phyloP scores from a whole-genome alignment of 1,139 yeast species.

The Diutina sp. region DNA sequence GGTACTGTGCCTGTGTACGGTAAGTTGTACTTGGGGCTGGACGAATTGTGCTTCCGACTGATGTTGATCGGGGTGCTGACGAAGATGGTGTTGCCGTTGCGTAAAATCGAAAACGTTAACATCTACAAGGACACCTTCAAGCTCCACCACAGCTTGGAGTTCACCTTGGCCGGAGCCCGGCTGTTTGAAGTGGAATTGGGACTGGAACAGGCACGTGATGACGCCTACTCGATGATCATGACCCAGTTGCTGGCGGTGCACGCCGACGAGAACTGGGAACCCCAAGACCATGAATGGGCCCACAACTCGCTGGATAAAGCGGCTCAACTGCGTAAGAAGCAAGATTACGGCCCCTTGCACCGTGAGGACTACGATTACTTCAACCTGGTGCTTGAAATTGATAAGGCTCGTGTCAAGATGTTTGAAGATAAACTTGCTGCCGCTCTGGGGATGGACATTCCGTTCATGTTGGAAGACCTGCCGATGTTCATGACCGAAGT shows the following conservation, averaged over 20 bases:
- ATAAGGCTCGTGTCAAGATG: slow-evolving; percentile 40
- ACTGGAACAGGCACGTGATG: slow-evolving; percentile 54
- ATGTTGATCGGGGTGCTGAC: slow-evolving; percentile 69
- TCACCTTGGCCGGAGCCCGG: slow-evolving; percentile 62
- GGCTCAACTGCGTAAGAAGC: neutral
- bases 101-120: slow-evolving; percentile 56
- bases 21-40: slow-evolving; percentile 58
- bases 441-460: slow-evolving; percentile 52
- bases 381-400: slow-evolving; percentile 3
- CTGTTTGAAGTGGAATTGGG: slow-evolving; percentile 70
- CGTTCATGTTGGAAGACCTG: slow-evolving; percentile 53
- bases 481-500: slow-evolving; percentile 42
- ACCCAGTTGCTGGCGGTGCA: slow-evolving; percentile 32
- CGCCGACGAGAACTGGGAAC: neutral
- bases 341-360: neutral
- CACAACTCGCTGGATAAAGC: neutral
- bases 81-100: slow-evolving; percentile 71
- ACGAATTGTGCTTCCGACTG: slow-evolving; percentile 65
- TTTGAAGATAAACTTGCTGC: slow-evolving; percentile 49
- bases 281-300: neutral
- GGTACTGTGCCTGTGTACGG: slow-evolving; percentile 67
- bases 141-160: slow-evolving; percentile 44
- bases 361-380: neutral
- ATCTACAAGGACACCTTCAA: slow-evolving; percentile 29
- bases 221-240: slow-evolving; percentile 46